These are phyloP conservation scores for Tulasnella sp. DNA, from an alignment of 768 basidiomycete genomes.

Conservation along the genomic window DNA sequence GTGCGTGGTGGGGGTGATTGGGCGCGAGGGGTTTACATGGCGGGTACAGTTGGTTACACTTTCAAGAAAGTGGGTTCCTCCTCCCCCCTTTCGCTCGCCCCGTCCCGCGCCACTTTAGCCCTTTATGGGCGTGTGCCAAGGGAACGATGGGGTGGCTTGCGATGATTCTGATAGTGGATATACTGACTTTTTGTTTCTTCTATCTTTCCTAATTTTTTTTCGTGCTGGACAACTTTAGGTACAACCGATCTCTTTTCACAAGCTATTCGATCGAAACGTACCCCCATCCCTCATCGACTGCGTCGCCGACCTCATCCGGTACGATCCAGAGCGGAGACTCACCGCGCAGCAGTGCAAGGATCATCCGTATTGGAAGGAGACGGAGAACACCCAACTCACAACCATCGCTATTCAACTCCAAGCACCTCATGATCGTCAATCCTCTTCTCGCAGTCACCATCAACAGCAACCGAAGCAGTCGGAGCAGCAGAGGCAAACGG, in stretches of 20 bases:
- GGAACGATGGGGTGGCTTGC: neutral
- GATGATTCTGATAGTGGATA: too few relatives aligned
- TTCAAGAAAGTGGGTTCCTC: slow-evolving; percentile 77
- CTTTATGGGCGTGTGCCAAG: neutral
- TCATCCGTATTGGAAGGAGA: slow-evolving; percentile 87
- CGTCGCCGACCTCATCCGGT: slow-evolving; percentile 88
- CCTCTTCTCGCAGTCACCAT: neutral
- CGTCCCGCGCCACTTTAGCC: neutral
- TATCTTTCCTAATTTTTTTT: neutral
- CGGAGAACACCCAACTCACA: slow-evolving; percentile 40
- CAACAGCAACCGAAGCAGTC: slow-evolving; percentile 1
- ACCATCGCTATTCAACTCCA: slow-evolving; percentile 31
- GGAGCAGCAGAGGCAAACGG: neutral
- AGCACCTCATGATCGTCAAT: neutral
- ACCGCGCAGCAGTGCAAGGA: slow-evolving; percentile 86
- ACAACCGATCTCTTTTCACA: slow-evolving; percentile 49
- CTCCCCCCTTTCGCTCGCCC: neutral
- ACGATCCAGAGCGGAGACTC: slow-evolving; percentile 85
- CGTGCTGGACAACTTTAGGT: slow-evolving; percentile 40
- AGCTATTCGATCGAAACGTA: slow-evolving; percentile 76
- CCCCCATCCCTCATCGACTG: slow-evolving; percentile 85
- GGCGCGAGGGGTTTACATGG: slow-evolving; percentile 84
- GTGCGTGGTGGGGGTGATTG: slow-evolving; percentile 86
- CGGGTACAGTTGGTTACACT: slow-evolving; percentile 77
- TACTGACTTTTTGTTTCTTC: neutral